These are phyloP conservation scores for Lecanicillium sp. DNA, from an alignment of 2,329 filamentous ascomycete genomes.

Conservation along the genomic window DNA sequence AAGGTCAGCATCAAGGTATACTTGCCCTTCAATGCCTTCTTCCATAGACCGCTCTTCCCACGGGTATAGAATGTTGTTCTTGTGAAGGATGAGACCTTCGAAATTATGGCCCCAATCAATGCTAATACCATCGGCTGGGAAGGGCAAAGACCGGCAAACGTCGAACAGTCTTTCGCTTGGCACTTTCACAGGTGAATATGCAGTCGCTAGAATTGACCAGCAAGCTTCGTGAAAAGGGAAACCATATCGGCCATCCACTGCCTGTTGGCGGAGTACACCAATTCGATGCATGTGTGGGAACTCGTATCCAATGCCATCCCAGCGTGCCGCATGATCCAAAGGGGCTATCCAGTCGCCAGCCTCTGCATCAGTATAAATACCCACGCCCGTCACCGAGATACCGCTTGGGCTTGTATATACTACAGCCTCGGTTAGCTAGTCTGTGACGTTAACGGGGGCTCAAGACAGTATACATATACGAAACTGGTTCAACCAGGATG, in stretches of 20 bases:
- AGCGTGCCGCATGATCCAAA: not conserved
- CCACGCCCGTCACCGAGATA: too few species aligned
- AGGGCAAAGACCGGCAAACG: constrained; percentile 1
- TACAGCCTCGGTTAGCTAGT: too few species aligned
- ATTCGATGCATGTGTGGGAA: not conserved
- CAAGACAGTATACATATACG: too few species aligned
- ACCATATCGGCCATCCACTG: not conserved
- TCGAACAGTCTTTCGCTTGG: not conserved
- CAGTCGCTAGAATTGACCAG: not conserved
- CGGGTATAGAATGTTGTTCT: not conserved
- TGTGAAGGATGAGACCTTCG: not conserved
- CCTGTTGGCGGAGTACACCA: not conserved
- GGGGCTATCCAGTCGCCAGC: constrained; percentile 1
- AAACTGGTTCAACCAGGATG: too few species aligned
- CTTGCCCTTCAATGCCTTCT: not conserved
- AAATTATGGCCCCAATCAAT: not conserved
- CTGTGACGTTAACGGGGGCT: too few species aligned
- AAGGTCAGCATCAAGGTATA: not conserved
- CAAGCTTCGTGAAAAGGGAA: constrained; percentile 3
- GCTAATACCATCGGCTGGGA: not conserved
- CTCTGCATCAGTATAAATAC: too few species aligned
- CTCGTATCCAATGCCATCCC: constrained; percentile 1
- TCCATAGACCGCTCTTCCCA: not conserved
- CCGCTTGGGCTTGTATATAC: too few species aligned
- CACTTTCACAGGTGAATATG: not conserved